phyloP scores from a whole-genome alignment of 768 basidiomycete species.

The Kwoniella sp. region DNA sequence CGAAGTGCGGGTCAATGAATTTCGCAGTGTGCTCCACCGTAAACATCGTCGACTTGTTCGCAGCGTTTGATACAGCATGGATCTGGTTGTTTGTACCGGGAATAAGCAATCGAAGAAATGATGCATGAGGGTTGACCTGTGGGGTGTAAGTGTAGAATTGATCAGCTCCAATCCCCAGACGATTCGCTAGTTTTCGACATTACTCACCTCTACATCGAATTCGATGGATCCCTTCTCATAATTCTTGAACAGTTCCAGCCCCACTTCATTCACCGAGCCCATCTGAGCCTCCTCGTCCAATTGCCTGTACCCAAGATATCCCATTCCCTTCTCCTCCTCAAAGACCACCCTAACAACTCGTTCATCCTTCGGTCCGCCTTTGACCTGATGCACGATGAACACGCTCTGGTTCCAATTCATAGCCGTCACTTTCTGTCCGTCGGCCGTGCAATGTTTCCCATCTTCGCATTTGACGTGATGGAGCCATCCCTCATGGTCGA shows the following conservation, averaged over 20 bases:
- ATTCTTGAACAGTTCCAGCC: constrained; percentile 31
- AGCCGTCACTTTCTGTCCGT: constrained; percentile 35
- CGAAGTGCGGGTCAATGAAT: constrained; percentile 33
- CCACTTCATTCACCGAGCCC: constrained; percentile 11
- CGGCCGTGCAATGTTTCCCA: constrained; percentile 32
- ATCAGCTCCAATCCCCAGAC: too few species aligned
- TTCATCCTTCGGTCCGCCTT: constrained; percentile 16
- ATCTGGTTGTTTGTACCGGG: constrained; percentile 41
- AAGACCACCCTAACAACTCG: constrained; percentile 35
- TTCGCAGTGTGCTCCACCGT: constrained; percentile 27
- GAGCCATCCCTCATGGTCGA: constrained; percentile 48
- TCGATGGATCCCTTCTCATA: constrained; percentile 28
- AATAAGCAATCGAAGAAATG: constrained; percentile 43
- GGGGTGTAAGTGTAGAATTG: too few species aligned
- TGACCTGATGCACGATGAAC: constrained; percentile 28
- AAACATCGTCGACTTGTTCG: constrained; percentile 31
- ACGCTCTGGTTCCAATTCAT: constrained; percentile 45
- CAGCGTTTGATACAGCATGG: constrained; percentile 32
- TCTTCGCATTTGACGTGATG: constrained; percentile 48
- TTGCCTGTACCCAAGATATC: constrained; percentile 25
- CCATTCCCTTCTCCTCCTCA: constrained; percentile 44
- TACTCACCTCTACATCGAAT: constrained; percentile 52
- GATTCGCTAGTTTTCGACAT: too few species aligned
- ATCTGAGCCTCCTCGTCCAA: constrained; percentile 1
- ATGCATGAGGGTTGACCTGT: constrained; percentile 38